Base-by-base conservation (phyloP, 768 basidiomycete genomes). In the Melanogaster broomeanus region DNA sequence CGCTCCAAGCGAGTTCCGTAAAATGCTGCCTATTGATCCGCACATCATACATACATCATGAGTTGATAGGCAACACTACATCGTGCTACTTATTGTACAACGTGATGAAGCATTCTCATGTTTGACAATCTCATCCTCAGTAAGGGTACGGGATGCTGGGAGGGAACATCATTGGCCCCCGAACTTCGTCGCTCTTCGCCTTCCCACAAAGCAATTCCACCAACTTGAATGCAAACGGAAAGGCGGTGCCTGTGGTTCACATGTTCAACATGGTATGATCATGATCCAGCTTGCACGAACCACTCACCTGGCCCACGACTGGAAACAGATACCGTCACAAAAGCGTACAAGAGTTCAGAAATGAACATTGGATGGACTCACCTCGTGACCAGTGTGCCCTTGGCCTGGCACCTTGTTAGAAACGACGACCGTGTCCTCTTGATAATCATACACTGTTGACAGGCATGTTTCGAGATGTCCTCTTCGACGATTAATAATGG, bases 201-300 rank as follows among this genome's bases (percentile, higher is more conserved):
- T 72, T 56, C 4, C 90, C 90, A 53, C 82, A 84, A 2, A 92
- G 75, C 18, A 81, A 60, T 61, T 89, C 87, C 9, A 90, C 83
- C 30, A 93, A 68, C n/a, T 83, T 84, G 48, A 92, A 73, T 2
- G 87, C 87, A 56, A 93, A 92, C 2, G 83, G 82, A 61, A 93
- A 92, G 0, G 82, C 72, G 3, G 89, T 90, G 11, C 90, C 89
- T 84, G 56, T 19, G 12, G 31, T 13, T 21, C 35, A 25, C 19
- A 18, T 10, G 16, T 28, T 47, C 19, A 33, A 40, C 25, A 35
- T n/a, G n/a, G n/a, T n/a, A n/a, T n/a, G 21, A 0, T 40, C 28
- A 24, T 2, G 2, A 0, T 30, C 9, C 4, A 27, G n/a, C 30
- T 10, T 7, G 18, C 28, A 38, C 43, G 34, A 22, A 31, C 21